These are phyloP conservation scores for Monarda citriodora DNA, from an alignment of 305 asterid species.

Conservation along the genomic window DNA sequence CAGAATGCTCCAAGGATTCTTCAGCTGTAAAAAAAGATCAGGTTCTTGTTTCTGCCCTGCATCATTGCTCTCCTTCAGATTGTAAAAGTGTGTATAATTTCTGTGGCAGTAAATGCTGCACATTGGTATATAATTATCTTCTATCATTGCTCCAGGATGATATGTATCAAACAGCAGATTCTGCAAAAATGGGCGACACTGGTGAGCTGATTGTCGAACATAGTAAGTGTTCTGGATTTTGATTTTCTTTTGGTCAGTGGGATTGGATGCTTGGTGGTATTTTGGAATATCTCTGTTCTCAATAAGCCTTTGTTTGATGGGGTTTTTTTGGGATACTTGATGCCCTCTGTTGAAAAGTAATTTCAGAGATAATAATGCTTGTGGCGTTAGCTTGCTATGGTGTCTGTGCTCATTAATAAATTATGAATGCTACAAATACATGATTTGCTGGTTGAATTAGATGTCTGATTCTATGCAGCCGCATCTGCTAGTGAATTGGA, in stretches of 20 bases:
- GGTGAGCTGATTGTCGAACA: slow-evolving; percentile 42
- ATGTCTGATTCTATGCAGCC: slow-evolving; percentile 37
- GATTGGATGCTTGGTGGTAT: neutral
- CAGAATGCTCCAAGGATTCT: slow-evolving; percentile 49
- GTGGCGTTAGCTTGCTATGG: neutral
- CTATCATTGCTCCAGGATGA: slow-evolving; percentile 42
- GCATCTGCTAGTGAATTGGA: slow-evolving; percentile 63
- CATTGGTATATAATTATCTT: slow-evolving; percentile 4
- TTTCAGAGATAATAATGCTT: neutral
- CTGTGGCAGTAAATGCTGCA: slow-evolving; percentile 10
- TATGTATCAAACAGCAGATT: slow-evolving; percentile 31
- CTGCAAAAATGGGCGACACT: slow-evolving; percentile 32
- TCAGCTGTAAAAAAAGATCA: slow-evolving; percentile 31
- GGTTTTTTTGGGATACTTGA: slow-evolving; percentile 2
- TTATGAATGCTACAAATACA: neutral
- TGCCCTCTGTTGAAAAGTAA: neutral
- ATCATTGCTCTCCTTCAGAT: neutral
- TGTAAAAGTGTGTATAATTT: neutral
- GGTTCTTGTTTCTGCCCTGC: slow-evolving; percentile 23
- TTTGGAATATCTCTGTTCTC: slow-evolving; percentile 7
- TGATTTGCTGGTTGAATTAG: slow-evolving; percentile 17
- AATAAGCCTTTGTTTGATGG: slow-evolving; percentile 1
- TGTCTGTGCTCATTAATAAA: neutral
- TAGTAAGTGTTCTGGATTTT: slow-evolving; percentile 46
- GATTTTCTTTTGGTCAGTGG: neutral